Base-by-base conservation (phyloP, 1,284 basidiomycete species). In the Ceratobasidium sp. region DNA sequence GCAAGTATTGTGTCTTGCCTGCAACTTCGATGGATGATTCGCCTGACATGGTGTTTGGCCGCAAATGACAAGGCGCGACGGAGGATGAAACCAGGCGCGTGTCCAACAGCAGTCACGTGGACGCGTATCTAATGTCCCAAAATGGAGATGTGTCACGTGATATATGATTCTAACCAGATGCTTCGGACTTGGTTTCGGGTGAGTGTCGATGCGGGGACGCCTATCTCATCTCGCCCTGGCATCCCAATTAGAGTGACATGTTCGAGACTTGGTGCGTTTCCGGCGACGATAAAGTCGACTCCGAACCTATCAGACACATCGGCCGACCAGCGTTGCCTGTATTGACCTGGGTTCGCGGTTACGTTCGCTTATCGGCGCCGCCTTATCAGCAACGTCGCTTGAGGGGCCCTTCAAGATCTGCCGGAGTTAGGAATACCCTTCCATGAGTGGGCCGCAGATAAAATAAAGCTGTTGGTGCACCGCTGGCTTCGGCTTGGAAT, bases 1-100 rank as follows among this genome's bases (percentile, higher is more conserved):
- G 14, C 36, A 55, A 36, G n/a, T 28, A 28, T 32, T 18, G 36
- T 50, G 4, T 48, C 84, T 70, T 72, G 91, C 93, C 92, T 80
- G 92, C 92, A 70, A 95, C 93, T 62, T 89, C 91, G 77, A 95
- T 95, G 77, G 92, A 92, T 76, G 91, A 88, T 79, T 89, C 87
- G 58, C 58, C 58, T 78, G 91, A 90, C 92, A 93, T 93, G 76
- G 74, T 55, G 65, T 43, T 55, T 53, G 14, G 69, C 46, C 58
- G 57, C 46, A 60, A 61, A 58, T 21, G 46, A 41, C 43, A 60
- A 53, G 43, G 69, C 46, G 62, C 62, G 62, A 28, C 58, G 10
- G 39, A 48, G 45, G 43, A 52, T n/a, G 36, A 10, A 71, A 71
- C 61, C 30, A 52, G 26, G 46, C 69, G 69, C 69, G 69, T 71